A percentile compares a stretch with the other conserved stretches of the same genome.
These are phyloP conservation scores for Salix brachista DNA, from an alignment of 345 rosid species.

Conservation along the genomic window DNA sequence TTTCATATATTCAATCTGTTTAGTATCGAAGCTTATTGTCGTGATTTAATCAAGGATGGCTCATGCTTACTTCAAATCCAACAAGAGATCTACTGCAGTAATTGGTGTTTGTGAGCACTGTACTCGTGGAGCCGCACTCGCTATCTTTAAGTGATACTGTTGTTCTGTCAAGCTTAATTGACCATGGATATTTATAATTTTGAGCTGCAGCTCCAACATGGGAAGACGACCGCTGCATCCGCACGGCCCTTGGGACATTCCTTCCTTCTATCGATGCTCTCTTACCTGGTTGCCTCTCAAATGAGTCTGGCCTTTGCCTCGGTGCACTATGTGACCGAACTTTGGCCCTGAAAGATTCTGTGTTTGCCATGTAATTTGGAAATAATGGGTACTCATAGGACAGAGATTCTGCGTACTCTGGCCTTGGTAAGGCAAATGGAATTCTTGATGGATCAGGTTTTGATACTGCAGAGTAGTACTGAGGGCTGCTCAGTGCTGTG, in stretches of 20 bases:
- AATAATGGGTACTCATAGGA: conserved; percentile 37
- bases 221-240: conserved; percentile 94
- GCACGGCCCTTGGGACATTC: conserved; percentile 58
- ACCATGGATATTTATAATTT: conserved; percentile 64
- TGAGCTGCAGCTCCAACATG: conserved; percentile 57
- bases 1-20: neutral
- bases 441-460: conserved; percentile 50
- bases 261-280: conserved; percentile 69
- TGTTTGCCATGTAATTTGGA: conserved; percentile 61
- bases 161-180: conserved; percentile 75
- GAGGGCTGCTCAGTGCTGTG: conserved; percentile 71
- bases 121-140: conserved; percentile 83
- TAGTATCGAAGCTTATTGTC: neutral
- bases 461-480: conserved; percentile 50
- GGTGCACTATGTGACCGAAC: conserved; percentile 25
- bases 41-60: neutral
- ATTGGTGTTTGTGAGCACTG: conserved; percentile 59
- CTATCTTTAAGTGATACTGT: conserved; percentile 64
- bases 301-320: conserved; percentile 52
- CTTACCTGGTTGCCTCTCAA: conserved; percentile 64
- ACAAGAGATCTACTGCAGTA: conserved; percentile 64
- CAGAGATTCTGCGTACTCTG: conserved; percentile 43
- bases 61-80: conserved; percentile 28
- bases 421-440: conserved; percentile 33
- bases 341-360: conserved; percentile 23